Percentiles rank a stretch among this genome's conserved stretches.
Evolutionary conservation across 139 green algal genomes (phyloP).

Genomic region (Yamagishiella unicocca): DNA sequence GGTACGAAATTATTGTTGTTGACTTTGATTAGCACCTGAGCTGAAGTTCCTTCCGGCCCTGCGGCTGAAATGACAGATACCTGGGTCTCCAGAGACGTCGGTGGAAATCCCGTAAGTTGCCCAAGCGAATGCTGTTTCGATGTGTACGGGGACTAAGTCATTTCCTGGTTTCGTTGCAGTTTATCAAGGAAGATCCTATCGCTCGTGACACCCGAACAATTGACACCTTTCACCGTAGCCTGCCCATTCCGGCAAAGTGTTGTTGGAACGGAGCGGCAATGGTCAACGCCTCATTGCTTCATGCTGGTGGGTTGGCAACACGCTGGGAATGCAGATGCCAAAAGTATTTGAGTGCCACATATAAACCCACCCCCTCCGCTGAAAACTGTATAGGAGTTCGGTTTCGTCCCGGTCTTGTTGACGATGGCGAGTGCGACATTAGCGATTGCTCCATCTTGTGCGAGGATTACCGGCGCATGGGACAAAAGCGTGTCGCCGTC

Average conservation of each 20-base stretch:
- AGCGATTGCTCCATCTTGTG: slow-evolving; percentile 13
- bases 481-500: background rate
- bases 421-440: slow-evolving; percentile 13
- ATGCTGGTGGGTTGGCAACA: no score
- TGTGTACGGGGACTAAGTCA: background rate
- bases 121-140: background rate
- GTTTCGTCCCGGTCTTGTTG: background rate
- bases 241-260: slow-evolving; percentile 7
- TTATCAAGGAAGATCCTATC: background rate
- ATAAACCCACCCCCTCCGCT: no score
- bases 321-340: no score
- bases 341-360: no score
- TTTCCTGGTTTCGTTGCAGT: background rate
- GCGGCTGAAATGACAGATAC: background rate
- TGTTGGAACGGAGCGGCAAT: slow-evolving; percentile 11
- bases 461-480: slow-evolving; percentile 1
- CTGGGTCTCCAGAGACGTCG: slow-evolving; percentile 1
- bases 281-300: background rate
- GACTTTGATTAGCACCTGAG: background rate
- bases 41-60: background rate
- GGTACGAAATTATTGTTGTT: background rate
- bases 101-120: slow-evolving; percentile 11
- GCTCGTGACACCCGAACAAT: slow-evolving; percentile 8
- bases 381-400: slow-evolving; percentile 4
- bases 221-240: background rate